Evolutionary conservation across 2,329 filamentous ascomycete species (phyloP).

Genomic region (Tolypocladium capitatum): DNA sequence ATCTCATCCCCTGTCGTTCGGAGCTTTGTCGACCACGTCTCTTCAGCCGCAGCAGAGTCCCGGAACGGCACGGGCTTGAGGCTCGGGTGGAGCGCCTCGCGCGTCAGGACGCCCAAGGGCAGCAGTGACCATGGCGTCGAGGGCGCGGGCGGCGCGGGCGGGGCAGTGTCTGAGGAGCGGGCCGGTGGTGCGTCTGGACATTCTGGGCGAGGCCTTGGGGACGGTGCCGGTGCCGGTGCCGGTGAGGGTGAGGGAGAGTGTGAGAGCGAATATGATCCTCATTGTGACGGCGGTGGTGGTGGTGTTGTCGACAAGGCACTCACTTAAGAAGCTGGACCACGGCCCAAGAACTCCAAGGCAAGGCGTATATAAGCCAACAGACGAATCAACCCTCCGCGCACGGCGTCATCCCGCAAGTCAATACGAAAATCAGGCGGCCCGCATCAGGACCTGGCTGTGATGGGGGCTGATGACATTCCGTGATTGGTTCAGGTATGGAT

Average conservation of each 20-base stretch:
- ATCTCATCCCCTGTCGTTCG: no score
- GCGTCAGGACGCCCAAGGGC: slow-evolving; percentile 26
- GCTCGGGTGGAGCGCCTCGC: slow-evolving; percentile 25
- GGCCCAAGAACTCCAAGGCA: no score
- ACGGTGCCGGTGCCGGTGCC: no score
- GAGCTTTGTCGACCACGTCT: no score
- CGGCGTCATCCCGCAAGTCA: not conserved
- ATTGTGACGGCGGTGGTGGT: not conserved
- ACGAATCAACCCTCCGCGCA: not conserved
- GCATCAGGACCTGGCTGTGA: not conserved
- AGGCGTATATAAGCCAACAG: not conserved
- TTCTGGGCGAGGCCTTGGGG: not conserved
- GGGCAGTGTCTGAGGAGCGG: slow-evolving; percentile 20
- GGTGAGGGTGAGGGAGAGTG: not conserved
- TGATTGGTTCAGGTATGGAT: no score
- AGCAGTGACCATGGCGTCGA: slow-evolving; percentile 26
- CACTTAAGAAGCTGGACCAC: no score
- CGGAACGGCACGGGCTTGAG: slow-evolving; percentile 28
- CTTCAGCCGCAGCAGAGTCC: no score
- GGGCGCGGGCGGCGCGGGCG: slow-evolving; percentile 16
- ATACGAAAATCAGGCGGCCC: not conserved
- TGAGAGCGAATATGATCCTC: not conserved
- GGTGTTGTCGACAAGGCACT: no score
- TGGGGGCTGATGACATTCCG: no score
- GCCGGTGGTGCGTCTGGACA: slow-evolving; percentile 1